Percentiles rank a stretch among this genome's conserved stretches.
phyloP scores from a whole-genome alignment of 495 filamentous ascomycete species.

The Hyphodiscus hymeniophilus region DNA sequence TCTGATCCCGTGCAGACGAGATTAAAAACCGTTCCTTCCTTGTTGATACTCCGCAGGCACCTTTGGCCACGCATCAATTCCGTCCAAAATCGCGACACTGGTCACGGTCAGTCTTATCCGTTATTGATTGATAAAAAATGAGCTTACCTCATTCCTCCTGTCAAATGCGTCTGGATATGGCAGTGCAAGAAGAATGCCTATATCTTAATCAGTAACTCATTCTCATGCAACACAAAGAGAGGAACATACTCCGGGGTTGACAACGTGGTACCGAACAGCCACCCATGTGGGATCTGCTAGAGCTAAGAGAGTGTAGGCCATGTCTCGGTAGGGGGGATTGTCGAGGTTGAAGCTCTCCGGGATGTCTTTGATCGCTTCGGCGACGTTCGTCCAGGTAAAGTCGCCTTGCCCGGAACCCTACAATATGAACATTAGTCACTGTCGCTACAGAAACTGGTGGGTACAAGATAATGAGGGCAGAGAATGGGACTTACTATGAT shows the following conservation, averaged over 20 bases:
- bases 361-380: slow-evolving; percentile 37
- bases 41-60: slow-evolving; percentile 25
- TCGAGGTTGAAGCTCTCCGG: slow-evolving; percentile 47
- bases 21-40: not conserved
- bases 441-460: not conserved
- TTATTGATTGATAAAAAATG: not conserved
- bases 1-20: too few species aligned
- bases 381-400: slow-evolving; percentile 43
- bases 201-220: too few species aligned
- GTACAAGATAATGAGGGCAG: not conserved
- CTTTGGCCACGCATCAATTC: slow-evolving; percentile 46
- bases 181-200: slow-evolving; percentile 50
- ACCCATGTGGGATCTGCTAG: slow-evolving; percentile 36
- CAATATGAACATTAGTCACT: not conserved
- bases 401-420: slow-evolving; percentile 36
- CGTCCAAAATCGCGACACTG: slow-evolving; percentile 44
- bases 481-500: slow-evolving; percentile 34
- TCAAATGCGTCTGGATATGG: slow-evolving; percentile 50
- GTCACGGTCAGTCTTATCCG: not conserved
- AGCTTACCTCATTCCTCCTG: slow-evolving; percentile 41
- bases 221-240: too few species aligned
- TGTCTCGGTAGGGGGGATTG: slow-evolving; percentile 44
- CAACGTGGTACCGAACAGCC: slow-evolving; percentile 47
- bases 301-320: slow-evolving; percentile 32
- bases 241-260: slow-evolving; percentile 38